Base-by-base conservation (phyloP, 1,139 yeast genomes). In the Pichia sp. region DNA sequence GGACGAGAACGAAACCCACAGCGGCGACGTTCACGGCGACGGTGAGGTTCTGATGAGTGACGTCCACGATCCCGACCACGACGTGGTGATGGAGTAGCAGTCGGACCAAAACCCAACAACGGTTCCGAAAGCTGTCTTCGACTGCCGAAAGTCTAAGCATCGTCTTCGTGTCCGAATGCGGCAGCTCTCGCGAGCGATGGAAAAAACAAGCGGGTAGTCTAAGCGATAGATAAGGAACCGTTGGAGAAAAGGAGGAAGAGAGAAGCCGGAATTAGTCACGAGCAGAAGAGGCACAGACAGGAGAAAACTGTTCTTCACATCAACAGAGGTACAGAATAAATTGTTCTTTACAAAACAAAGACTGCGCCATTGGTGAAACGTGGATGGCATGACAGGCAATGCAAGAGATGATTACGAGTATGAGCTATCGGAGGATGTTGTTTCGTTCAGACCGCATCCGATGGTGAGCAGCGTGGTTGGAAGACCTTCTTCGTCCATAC, bases 381-480 rank as follows among this genome's bases (percentile, higher is more conserved):
- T 10, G 7, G 2, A 13, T 6, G 15, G 40, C 16, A 16, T 13
- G n/a, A 42, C 10, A n/a, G 30, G 45, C n/a, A n/a, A n/a, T 3
- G 36, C 30, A 30, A 36, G 32, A 19, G 42, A 19, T 3, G 23
- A 38, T 45, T 19, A 19, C 23, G 47, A 45, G 5, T 41, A 46
- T 41, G 53, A 53, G 26, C 23, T 50, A 2, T 34, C 51, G 3
- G 19, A 44, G 2, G 51, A 52, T 32, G 52, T 52, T 16, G 55
- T 52, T n/a, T 52, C 52, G 5, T 52, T 52, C 40, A 48, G 55
- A 49, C 55, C 55, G 42, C 54, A 52, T 45, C 43, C 51, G 5
- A 11, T 52, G 6, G 45, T 16, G 8, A 32, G 51, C 45, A 42
- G n/a, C 10, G 11, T 34, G 15, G 36, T 11, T 4, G 42, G 43